phyloP scores from a whole-genome alignment of 2,329 filamentous ascomycete species.

The Cordyceps militaris region DNA sequence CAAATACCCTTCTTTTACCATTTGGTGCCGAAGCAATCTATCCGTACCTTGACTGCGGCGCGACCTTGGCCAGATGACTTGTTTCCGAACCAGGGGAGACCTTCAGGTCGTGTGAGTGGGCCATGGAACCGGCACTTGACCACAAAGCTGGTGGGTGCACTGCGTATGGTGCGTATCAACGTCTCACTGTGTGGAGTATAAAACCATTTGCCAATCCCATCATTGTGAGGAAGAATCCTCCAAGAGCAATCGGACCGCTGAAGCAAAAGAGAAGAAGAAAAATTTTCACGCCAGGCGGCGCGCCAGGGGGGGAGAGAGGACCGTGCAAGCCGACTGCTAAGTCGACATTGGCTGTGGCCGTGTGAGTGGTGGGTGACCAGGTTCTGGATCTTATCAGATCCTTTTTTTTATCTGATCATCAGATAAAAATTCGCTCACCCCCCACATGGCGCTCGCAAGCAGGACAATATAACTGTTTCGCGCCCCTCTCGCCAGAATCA shows the following conservation, averaged over 20 bases:
- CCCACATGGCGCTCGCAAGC: slow-evolving; percentile 21
- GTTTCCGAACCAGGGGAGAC: not conserved
- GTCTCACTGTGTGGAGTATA: slow-evolving; percentile 2
- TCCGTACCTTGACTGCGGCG: not conserved
- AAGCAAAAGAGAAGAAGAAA: not conserved
- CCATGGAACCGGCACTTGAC: slow-evolving; percentile 7
- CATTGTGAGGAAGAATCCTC: not conserved
- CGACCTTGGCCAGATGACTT: not conserved
- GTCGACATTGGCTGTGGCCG: not conserved
- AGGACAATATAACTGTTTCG: slow-evolving; percentile 7
- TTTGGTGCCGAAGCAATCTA: too few species aligned
- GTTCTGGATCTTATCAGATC: slow-evolving; percentile 34
- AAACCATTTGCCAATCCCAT: not conserved
- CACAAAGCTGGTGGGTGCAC: not conserved
- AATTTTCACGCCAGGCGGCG: not conserved
- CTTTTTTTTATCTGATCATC: slow-evolving; percentile 47
- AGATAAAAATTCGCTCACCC: slow-evolving; percentile 39
- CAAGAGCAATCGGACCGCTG: not conserved
- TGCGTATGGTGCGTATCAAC: not conserved
- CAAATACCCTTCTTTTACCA: too few species aligned
- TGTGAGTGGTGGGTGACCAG: not conserved
- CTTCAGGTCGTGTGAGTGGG: slow-evolving; percentile 8
- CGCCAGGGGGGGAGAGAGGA: not conserved
- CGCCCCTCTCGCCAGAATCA: slow-evolving; percentile 1
- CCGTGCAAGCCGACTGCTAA: too few species aligned